Evolutionary conservation across 352 stramenopile species (phyloP), one percentile per base, ranked within the genome.

Genomic region (Pythium sukuiense): DNA sequence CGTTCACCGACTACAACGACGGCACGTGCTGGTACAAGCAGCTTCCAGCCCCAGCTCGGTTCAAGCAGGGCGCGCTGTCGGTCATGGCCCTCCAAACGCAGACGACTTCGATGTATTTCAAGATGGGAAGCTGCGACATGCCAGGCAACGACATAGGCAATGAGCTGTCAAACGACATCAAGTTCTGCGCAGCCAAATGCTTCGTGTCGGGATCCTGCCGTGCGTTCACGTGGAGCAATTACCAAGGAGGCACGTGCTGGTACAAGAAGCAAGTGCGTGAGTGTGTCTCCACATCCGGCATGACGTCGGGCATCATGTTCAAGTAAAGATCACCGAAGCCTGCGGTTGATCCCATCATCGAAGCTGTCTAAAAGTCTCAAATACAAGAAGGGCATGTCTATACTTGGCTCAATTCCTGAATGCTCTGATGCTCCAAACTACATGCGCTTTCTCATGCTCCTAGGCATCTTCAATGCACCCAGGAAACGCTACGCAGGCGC

Each of bases 1-100:
- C 76, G 0, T 89, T 79, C 79, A 83, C 57, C 13, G 72, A 74
- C 56, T 74, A 73, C 65, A 81, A 81, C 30, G 65, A 70, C 18
- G 80, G 80, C 3, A 87, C 75, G 9, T 87, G 80, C 57, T 88
- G 72, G 68, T 63, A 87, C 24, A 88, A 90, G 62, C 35, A 24
- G 52, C 14, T 13, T 45, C 33, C 55, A 2, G 37, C 37, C 2
- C 37, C 37, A 4, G 37, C 37, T n/a, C 37, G 37, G 6, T 45
- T 45, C 37, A 45, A 45, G 37, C 37, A 18, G 2, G 37, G 37
- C 37, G 37, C 5, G 37, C 16, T 45, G 13, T 45, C 37, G 9
- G 7, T 18, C 37, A 45, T 45, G 37, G 37, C 13, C 6, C 37
- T 45, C 8, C 6, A 18, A 12, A 45, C 37, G 37, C 37, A 12